Evolutionary conservation across 495 filamentous ascomycete species (phyloP).

Genomic region (Lepidopterella palustris): DNA sequence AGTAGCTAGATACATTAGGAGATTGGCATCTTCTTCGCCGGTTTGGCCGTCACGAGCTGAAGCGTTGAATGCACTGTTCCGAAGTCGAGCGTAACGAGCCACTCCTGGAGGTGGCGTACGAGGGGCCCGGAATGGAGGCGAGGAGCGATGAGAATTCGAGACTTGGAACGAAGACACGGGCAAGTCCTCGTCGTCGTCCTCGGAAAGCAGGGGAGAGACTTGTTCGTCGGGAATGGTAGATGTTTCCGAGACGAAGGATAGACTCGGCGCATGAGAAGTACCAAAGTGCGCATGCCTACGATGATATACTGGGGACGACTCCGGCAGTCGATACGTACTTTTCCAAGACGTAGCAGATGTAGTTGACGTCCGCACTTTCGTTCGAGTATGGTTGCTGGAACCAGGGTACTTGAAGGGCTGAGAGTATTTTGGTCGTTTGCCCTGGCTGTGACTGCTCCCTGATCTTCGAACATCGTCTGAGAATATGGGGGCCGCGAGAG

Average conservation of each 20-base stretch:
- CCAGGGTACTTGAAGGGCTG: conserved; percentile 38
- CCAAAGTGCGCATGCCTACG: conserved; percentile 55
- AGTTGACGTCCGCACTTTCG: conserved; percentile 66
- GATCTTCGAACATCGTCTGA: conserved; percentile 57
- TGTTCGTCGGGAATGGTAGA: conserved; percentile 57
- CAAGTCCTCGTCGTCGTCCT: conserved; percentile 74
- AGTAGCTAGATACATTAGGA: conserved; percentile 85
- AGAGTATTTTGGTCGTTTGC: conserved; percentile 48
- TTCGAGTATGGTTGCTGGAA: conserved; percentile 46
- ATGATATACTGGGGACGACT: conserved; percentile 74
- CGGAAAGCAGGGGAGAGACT: conserved; percentile 59
- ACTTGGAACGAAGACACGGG: conserved; percentile 68
- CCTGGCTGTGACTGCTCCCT: conserved; percentile 43
- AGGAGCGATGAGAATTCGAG: conserved; percentile 53
- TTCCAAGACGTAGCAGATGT: conserved; percentile 64
- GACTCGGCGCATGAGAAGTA: conserved; percentile 51
- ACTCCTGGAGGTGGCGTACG: conserved; percentile 64
- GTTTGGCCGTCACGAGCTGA: conserved; percentile 32
- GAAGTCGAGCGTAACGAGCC: conserved; percentile 33
- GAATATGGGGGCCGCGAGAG: conserved; percentile 59
- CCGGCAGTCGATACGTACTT: conserved; percentile 60
- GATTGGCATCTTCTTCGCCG: conserved; percentile 83
- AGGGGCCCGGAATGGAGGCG: conserved; percentile 50
- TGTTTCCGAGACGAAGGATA: conserved; percentile 66
- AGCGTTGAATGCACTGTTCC: conserved; percentile 27